Conservation (phyloP, 805 yeast species). For the Saturnispora mendoncae region DNA sequence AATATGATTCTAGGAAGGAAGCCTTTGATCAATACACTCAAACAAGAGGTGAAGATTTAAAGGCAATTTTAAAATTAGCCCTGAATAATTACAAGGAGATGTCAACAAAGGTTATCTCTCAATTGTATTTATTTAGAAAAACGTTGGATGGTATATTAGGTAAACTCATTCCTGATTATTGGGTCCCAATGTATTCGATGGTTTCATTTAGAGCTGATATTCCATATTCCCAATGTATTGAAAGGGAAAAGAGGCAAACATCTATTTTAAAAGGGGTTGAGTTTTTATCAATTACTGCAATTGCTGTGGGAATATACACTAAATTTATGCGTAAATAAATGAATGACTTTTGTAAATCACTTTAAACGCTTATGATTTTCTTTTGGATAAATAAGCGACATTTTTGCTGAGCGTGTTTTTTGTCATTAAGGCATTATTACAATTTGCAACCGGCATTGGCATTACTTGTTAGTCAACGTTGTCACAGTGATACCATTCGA, state of each 20-base stretch:
- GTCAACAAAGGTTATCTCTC: slow-evolving; percentile 69
- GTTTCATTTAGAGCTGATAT: slow-evolving; percentile 82
- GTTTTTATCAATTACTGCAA: background rate
- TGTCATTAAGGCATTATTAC: no score
- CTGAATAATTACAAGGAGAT: slow-evolving; percentile 76
- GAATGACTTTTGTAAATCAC: background rate
- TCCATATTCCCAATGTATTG: slow-evolving; percentile 60
- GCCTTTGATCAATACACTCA: slow-evolving; percentile 51
- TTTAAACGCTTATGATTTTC: background rate
- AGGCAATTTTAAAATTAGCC: slow-evolving; percentile 71
- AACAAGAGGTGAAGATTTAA: slow-evolving; percentile 54
- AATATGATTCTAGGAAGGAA: slow-evolving; percentile 29
- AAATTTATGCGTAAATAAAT: background rate
- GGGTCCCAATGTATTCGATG: slow-evolving; percentile 91
- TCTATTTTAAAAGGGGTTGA: slow-evolving; percentile 34
- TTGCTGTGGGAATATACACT: background rate
- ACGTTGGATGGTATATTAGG: slow-evolving; percentile 59
- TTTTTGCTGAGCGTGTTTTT: background rate
- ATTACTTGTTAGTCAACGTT: no score
- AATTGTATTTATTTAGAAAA: slow-evolving; percentile 55
- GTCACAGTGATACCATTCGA: no score
- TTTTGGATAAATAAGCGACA: no score
- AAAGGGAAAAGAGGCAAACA: slow-evolving; percentile 45
- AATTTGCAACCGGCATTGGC: no score
- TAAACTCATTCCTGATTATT: slow-evolving; percentile 44